Base-by-base conservation (phyloP, 1,284 basidiomycete genomes). In the Ustilago vetiveriae region DNA sequence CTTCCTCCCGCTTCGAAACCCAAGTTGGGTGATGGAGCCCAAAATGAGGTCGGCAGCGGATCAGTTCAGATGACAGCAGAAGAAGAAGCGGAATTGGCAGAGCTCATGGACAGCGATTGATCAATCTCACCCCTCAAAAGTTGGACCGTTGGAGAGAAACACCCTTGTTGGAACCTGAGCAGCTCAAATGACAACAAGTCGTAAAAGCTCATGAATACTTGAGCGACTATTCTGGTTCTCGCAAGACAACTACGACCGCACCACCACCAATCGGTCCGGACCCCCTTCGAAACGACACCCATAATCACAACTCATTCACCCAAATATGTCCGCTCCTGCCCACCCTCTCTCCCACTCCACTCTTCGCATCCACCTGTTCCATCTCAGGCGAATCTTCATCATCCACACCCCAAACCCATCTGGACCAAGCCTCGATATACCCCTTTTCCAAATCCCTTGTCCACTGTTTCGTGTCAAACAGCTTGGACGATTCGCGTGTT, bases 401-500 rank as follows among this genome's bases (percentile, higher is more conserved):
- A 69, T 86, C 87, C 21, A 84, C 84, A 3, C 87, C 87, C 11
- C 81, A 77, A 6, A 86, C 87, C 85, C 86, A 89, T 35, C 87
- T 83, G 30, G 80, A 79, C 87, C 88, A 88, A 0, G 86, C 87
- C 40, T 85, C 85, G 29, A 64, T 58, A 51, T 84, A 84, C 0
- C 84, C 86, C 64, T 85, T 85, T 77, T 88, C 88, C 38, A 88
- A 67, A 59, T 87, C 87, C 27, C 80, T 74, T 13, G 84, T 85
- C 88, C 88, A 88, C 24, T 85, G 81, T 36, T 57, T 65, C 0
- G 88, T 88, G 68, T 89, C 87, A 57, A 88, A 88, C 36, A 88
- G 77, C 24, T 46, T 46, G 0, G 86, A 84, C 73, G 84, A 84
- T 32, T 87, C 86, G 19, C 87, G 80, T 23, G 82, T 81, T 21